Percentiles rank a stretch among this genome's conserved stretches.
Conservation (phyloP, 805 yeast species). For the Saturnispora gosingensis region DNA sequence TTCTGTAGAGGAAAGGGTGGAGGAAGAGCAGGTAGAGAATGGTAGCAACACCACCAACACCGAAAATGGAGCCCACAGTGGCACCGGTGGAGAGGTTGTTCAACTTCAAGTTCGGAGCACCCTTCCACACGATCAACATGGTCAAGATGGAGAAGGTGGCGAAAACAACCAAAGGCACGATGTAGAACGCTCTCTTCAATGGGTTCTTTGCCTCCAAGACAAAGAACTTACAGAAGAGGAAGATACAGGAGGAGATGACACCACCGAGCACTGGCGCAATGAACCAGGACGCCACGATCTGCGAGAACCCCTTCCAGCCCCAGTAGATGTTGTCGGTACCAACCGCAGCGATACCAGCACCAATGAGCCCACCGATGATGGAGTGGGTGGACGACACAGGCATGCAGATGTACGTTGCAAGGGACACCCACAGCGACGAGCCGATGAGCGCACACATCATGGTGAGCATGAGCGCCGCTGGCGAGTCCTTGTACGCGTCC, state of each 20-base stretch:
- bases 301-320: constrained; percentile 72
- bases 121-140: constrained; percentile 75
- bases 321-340: constrained; percentile 53
- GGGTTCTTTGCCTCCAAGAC: constrained; percentile 54
- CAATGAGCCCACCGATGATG: constrained; percentile 67
- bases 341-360: constrained; percentile 64
- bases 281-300: constrained; percentile 73
- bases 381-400: constrained; percentile 82
- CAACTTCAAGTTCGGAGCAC: constrained; percentile 59
- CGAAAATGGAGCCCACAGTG: constrained; percentile 50
- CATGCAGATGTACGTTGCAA: constrained; percentile 60
- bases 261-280: constrained; percentile 71
- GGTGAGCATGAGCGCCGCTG: constrained; percentile 64
- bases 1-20: constrained; percentile 55
- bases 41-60: constrained; percentile 53
- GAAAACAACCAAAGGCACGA: constrained; percentile 55
- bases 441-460: constrained; percentile 73
- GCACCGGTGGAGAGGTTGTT: constrained; percentile 43
- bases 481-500: constrained; percentile 38
- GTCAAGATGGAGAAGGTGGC: constrained; percentile 53
- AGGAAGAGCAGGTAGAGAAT: constrained; percentile 43
- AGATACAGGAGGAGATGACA: constrained; percentile 46
- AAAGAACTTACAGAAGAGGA: constrained; percentile 47
- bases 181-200: constrained; percentile 44
- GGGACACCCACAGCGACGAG: constrained; percentile 57